phyloP scores from a whole-genome alignment of 1,139 yeast species.

The Blastobotrys ciferrii region DNA sequence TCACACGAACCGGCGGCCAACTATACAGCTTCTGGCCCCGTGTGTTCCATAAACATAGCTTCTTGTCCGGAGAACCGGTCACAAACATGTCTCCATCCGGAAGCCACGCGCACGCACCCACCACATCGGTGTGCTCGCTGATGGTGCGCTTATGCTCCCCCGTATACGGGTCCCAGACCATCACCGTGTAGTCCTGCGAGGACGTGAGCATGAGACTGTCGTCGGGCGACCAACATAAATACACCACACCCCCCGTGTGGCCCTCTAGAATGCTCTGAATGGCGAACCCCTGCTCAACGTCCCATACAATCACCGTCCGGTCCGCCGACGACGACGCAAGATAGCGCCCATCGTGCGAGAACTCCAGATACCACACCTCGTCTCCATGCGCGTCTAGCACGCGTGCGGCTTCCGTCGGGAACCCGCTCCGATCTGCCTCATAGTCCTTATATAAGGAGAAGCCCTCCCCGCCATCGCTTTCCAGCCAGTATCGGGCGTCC shows the following conservation, averaged over 20 bases:
- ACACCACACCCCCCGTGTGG: constrained; percentile 61
- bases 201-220: constrained; percentile 67
- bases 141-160: constrained; percentile 5
- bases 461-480: constrained; percentile 25
- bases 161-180: constrained; percentile 57
- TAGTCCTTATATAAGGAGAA: constrained; percentile 36
- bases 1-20: constrained; percentile 53
- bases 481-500: constrained; percentile 39
- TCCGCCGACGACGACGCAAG: constrained; percentile 79
- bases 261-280: constrained; percentile 44
- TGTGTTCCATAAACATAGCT: constrained; percentile 59
- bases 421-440: constrained; percentile 36
- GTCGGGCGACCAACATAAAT: constrained; percentile 71
- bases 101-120: constrained; percentile 75
- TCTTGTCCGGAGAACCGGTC: constrained; percentile 77
- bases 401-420: constrained; percentile 47
- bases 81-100: constrained; percentile 61
- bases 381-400: constrained; percentile 55
- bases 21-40: constrained; percentile 42
- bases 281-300: constrained; percentile 54
- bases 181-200: constrained; percentile 62
- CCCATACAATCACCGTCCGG: constrained; percentile 62
- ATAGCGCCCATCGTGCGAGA: constrained; percentile 72
- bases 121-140: constrained; percentile 27
- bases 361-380: constrained; percentile 83